These are phyloP conservation scores for Dictyostelium discoideum DNA, from an alignment of 78 protist species.

Conservation along the genomic window dicty_2.7 NC_007090.3:489001-489500, in stretches of 20 bases:
- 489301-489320: too few species aligned
- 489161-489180: too few species aligned
- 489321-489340: too few species aligned
- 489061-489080: neutral
- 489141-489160: neutral
- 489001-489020: neutral
- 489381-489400: too few species aligned
- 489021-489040: neutral
- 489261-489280: neutral
- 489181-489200: neutral
- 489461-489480: too few species aligned
- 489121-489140: neutral
- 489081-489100: neutral
- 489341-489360: too few species aligned
- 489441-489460: too few species aligned
- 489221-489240: neutral
- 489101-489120: neutral
- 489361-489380: too few species aligned
- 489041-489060: neutral
- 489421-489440: too few species aligned
- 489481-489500: neutral
- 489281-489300: neutral
- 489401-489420: too few species aligned
- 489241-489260: neutral
- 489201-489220: neutral